Base-by-base conservation (phyloP, 441 rosid species). In the Pelargonium myrrhifolium region DNA sequence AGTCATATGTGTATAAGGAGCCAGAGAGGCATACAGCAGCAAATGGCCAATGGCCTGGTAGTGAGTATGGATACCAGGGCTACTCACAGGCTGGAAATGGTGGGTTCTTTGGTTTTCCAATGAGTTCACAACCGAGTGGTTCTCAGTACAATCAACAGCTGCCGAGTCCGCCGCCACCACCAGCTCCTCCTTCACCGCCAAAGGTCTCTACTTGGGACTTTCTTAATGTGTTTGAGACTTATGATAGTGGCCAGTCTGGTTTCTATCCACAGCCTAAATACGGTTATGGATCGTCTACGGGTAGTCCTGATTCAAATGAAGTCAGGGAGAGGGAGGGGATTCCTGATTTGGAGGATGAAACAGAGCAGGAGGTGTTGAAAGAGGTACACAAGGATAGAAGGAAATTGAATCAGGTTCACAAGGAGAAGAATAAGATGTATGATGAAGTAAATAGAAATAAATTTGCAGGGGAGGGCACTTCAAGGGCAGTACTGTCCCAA, bases 271-370 rank as follows among this genome's bases (percentile, higher is more conserved):
- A 67, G 53, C 75, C 71, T 15, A 76, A 61, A 65, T 77, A 70
- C 65, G 86, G 84, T 22, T 76, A 67, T 28, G 82, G 87, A 68
- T 90, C 98, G 28, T 79, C 31, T 40, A 71, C 93, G 4, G 87
- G 97, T 55, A 93, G 97, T 67, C 97, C 89, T 15, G 98, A 93
- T 71, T 89, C 96, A 17, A 90, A 88, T 69, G 97, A 86, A 74
- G 94, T 93, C 68, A 85, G 97, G 74, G 97, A 89, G 76, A 84
- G 96, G 66, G 98, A 93, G 80, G 96, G 97, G 69, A 93, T 93
- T 69, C 98, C 97, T 53, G 97, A 90, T 24, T 71, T 93, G 79
- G 98, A 93, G 79, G 97, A 93, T 55, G 98, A 90, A 74, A 85
- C 90, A 0, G 94, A 93, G 78, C 83, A 78, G 7, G 88, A 84